Evolutionary conservation across 2,329 filamentous ascomycete species (phyloP), one percentile per base, ranked within the genome.

Genomic region (Colletotrichum neosansevieriae): DNA sequence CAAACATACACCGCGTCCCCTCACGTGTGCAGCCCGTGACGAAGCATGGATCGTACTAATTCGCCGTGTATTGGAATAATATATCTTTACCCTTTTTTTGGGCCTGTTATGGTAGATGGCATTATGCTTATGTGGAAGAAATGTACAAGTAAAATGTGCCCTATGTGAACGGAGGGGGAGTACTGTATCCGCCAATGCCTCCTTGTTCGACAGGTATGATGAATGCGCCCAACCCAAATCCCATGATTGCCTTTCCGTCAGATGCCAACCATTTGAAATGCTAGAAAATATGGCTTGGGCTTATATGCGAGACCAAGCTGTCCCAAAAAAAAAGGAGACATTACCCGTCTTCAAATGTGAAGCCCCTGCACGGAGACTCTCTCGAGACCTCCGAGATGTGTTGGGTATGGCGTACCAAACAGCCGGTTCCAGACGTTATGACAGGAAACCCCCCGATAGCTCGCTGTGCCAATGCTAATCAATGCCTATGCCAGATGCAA

Each of bases 121-220:
- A 45, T 50, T 24, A 15, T 24, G 50, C 29, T 29, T 44, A n/a
- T 38, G 36, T 11, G 13, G 42, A 45, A n/a, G 7, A 54, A n/a
- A 44, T 42, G 29, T 17, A 50, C 29, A 58, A 17, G 40, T 54
- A n/a, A 15, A 50, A 34, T 54, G 21, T 54, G 12, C 21, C 40
- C 38, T 45, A 19, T 54, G 11, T 53, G 47, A 58, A 61, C 65
- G 65, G 63, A 68, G 65, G 65, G 61, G 65, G 61, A 65, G 65
- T 68, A 56, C 65, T 68, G 65, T 68, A 68, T 68, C 65, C 61
- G 61, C 65, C 65, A 65, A 13, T 65, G 56, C 65, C 65, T 68
- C 54, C 65, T 62, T 54, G 4, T 57, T 13, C 32, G 24, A 24
- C 24, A 32, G 34, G 38, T 36, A 45, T 54, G 49, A 56, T 21